Evolutionary conservation across 176 grass and related monocot species (phyloP).

Genomic region (Ananas comosus): DNA sequence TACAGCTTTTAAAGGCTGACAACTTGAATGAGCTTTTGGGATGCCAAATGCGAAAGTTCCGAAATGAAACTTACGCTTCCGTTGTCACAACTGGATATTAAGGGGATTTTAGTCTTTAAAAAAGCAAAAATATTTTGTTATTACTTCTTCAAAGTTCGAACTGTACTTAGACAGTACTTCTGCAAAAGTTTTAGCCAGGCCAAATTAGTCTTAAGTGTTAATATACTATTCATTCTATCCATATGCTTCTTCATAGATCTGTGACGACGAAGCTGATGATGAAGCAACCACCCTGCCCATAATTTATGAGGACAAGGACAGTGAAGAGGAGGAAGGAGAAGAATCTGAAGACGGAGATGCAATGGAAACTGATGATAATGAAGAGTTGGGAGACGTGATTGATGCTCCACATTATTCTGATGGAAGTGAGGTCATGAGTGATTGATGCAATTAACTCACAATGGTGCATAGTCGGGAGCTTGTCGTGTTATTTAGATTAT

Average conservation of each 20-base stretch:
- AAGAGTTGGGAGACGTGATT: conserved; percentile 41
- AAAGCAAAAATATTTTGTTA: too few species aligned
- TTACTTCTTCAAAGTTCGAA: too few species aligned
- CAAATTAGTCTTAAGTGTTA: background rate
- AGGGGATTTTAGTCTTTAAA: too few species aligned
- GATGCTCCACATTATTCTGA: conserved; percentile 57
- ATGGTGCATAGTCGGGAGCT: background rate
- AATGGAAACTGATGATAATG: conserved; percentile 53
- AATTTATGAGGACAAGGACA: conserved; percentile 78
- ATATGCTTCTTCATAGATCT: conserved; percentile 33
- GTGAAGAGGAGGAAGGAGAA: conserved; percentile 41
- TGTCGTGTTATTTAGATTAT: background rate
- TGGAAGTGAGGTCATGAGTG: conserved; percentile 68
- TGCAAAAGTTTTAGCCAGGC: too few species aligned
- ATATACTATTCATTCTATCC: background rate
- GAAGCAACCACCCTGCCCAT: conserved; percentile 25
- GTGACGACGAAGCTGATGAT: conserved; percentile 57
- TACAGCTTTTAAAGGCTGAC: too few species aligned
- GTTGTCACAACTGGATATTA: too few species aligned
- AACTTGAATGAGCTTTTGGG: too few species aligned
- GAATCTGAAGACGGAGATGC: conserved; percentile 58
- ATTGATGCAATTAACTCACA: conserved; percentile 19
- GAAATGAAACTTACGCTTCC: too few species aligned
- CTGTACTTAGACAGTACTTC: too few species aligned
- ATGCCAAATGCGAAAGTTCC: too few species aligned